Evolutionary conservation across 228 moss, liverwort and hornwort genomes (phyloP).

Genomic region (Sphagnum magellanicum): DNA sequence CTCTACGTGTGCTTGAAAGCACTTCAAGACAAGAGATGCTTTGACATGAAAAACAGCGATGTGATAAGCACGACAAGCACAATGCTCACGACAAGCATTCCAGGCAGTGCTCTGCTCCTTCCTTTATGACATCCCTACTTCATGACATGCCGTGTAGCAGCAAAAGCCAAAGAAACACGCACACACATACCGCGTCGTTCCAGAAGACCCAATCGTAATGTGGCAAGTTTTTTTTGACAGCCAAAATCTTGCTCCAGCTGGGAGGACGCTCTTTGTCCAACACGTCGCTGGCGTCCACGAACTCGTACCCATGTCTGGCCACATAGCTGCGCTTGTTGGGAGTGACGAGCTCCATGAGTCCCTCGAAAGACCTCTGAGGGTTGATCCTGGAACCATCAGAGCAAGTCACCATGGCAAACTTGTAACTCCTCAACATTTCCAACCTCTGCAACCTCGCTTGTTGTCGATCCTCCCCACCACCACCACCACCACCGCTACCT

Average conservation of each 20-base stretch:
- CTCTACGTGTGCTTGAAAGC: too few species aligned
- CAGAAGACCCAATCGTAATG: slow-evolving; percentile 95
- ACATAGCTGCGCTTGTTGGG: slow-evolving; percentile 89
- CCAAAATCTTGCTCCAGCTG: slow-evolving; percentile 99
- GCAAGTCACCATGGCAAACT: slow-evolving; percentile 92
- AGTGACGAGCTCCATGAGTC: slow-evolving; percentile 82
- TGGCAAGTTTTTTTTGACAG: slow-evolving; percentile 79
- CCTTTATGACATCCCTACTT: not conserved
- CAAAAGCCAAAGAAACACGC: not conserved
- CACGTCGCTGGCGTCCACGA: slow-evolving; percentile 88
- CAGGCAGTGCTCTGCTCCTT: not conserved
- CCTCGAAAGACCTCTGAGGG: slow-evolving; percentile 91
- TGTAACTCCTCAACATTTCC: slow-evolving; percentile 12
- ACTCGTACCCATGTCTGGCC: slow-evolving; percentile 79
- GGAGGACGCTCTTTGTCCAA: slow-evolving; percentile 85
- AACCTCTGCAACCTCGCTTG: not conserved
- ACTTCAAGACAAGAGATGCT: too few species aligned
- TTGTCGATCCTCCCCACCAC: too few species aligned
- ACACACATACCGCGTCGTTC: slow-evolving; percentile 89
- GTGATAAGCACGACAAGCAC: too few species aligned
- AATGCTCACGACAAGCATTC: not conserved
- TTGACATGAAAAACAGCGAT: too few species aligned
- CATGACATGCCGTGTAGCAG: not conserved
- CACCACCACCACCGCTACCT: not conserved
- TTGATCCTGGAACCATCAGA: slow-evolving; percentile 87